Evolutionary conservation across 345 rosid genomes (phyloP), one percentile per base, ranked within the genome.

Genomic region (Brassica carinata): DNA sequence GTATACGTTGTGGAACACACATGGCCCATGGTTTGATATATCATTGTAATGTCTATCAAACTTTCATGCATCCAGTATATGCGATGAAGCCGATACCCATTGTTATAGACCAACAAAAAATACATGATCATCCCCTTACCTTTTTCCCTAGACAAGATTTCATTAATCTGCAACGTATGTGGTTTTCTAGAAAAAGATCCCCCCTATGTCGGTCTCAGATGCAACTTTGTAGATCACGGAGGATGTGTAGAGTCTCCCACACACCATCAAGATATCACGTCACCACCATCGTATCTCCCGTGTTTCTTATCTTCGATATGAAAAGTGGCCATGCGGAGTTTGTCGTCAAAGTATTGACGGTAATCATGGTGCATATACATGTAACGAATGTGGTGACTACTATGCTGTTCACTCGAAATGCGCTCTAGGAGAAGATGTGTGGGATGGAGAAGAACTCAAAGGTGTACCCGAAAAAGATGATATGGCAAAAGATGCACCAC

Each of bases 151-250:
- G 48, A 69, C 63, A 43, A 68, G 2, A 3, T n/a, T 45, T 59
- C 64, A 8, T 48, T 77, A 17, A 61, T 3, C 8, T 77, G 74
- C 69, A 59, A 77, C 13, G 7, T 69, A 3, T 77, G 75, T 61
- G 75, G 75, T 13, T 38, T 30, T 34, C 3, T 59, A 11, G 33
- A n/a, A 30, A 13, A 58, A 30, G 0, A 8, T 17, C n/a, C n/a
- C n/a, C 15, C 61, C 10, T 75, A 67, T 11, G 1, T 63, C 5
- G n/a, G 29, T 73, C 0, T 26, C 15, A 40, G 4, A 40, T 73
- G 69, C 69, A 62, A 73, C n/a, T 64, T 75, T 66, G 51, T 75
- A 1, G 34, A 23, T 18, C 78, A 75, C 14, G 14, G 0, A 1
- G 15, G 57, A 30, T 75, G 78, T 53, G 34, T 31, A 45, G 0